Percentiles rank a stretch among this genome's conserved stretches.
Conservation (phyloP, 345 rosid genomes). For the Cardamine resedifolia region DNA sequence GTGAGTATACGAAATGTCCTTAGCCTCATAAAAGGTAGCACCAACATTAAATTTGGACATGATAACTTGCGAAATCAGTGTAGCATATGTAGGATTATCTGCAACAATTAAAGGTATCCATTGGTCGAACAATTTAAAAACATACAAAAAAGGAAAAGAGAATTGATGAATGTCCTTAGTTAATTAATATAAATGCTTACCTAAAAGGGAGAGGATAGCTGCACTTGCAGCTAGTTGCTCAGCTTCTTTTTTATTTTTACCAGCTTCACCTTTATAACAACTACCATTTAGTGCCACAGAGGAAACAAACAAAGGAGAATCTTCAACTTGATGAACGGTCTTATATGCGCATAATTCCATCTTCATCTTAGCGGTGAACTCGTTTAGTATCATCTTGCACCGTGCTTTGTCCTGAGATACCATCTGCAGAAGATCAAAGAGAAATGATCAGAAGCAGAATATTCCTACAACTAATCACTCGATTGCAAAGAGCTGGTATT, state of each 20-base stretch:
- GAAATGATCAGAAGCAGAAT: neutral
- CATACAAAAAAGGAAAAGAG: neutral
- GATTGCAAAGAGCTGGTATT: no score
- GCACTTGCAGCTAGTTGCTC: constrained; percentile 20
- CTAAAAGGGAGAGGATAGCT: constrained; percentile 24
- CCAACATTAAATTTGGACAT: neutral
- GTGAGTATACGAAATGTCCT: neutral
- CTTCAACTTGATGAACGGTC: neutral
- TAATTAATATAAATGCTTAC: neutral
- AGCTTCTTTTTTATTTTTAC: constrained; percentile 19
- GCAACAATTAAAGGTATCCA: neutral
- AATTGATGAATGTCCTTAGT: no score
- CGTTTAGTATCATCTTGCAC: constrained; percentile 20
- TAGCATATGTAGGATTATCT: constrained; percentile 10
- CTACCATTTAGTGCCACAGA: neutral
- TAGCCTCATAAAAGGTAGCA: neutral
- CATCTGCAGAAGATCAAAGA: constrained; percentile 6
- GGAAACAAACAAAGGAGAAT: neutral
- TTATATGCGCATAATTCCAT: neutral
- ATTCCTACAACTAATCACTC: neutral
- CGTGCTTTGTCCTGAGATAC: constrained; percentile 12
- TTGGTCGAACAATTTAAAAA: neutral
- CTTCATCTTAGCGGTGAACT: constrained; percentile 4
- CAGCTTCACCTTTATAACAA: neutral
- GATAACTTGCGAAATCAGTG: neutral